These are phyloP conservation scores for Candida pseudoviswanathii DNA, from an alignment of 1,139 yeast genomes.

Conservation along the genomic window DNA sequence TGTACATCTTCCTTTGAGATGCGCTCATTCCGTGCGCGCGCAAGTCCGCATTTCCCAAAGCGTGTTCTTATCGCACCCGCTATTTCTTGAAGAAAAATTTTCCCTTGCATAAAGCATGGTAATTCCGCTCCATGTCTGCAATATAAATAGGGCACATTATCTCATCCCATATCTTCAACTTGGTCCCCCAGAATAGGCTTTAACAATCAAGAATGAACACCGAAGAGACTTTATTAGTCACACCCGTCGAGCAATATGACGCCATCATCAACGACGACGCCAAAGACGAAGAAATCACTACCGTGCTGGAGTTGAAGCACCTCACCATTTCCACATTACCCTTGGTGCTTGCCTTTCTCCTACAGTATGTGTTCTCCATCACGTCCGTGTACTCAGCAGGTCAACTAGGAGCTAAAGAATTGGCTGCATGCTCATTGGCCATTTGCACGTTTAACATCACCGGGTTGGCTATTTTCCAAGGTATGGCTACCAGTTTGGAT, in stretches of 20 bases:
- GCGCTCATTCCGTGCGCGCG: conserved; percentile 2
- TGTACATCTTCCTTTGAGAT: conserved; percentile 6
- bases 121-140: conserved; percentile 3
- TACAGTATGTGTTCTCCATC: conserved; percentile 52
- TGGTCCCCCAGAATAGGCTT: not conserved
- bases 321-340: conserved; percentile 45
- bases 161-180: not conserved
- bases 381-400: conserved; percentile 54
- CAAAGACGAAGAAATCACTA: conserved; percentile 9
- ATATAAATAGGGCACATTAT: not conserved
- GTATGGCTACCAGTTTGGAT: conserved; percentile 58
- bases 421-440: conserved; percentile 53
- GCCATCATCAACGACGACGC: conserved; percentile 12
- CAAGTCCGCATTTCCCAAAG: conserved; percentile 4
- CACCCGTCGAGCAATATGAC: conserved; percentile 26
- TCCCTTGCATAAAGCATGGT: too few relatives aligned
- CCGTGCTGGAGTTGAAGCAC: conserved; percentile 27
- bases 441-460: conserved; percentile 52
- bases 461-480: conserved; percentile 50
- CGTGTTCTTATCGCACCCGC: not conserved
- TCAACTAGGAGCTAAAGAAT: conserved; percentile 44
- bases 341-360: conserved; percentile 48
- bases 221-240: conserved; percentile 34
- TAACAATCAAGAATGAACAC: conserved; percentile 23
- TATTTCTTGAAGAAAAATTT: too few relatives aligned